A percentile compares a stretch with the other conserved stretches of the same genome.
Evolutionary conservation across 352 stramenopile genomes (phyloP).

Genomic region (Pythium grandisporangium): DNA sequence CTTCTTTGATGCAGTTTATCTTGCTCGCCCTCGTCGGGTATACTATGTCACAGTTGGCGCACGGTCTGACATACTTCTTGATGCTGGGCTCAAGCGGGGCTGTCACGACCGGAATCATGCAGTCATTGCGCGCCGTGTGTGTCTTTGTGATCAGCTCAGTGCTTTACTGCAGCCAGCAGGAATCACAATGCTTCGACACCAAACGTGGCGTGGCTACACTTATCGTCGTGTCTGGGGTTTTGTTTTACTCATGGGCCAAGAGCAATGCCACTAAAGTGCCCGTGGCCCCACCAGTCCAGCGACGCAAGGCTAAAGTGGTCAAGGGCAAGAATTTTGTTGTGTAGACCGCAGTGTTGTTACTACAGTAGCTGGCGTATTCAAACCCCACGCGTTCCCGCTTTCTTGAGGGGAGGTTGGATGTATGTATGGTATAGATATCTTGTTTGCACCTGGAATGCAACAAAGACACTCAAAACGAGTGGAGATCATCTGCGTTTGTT

Average conservation of each 20-base stretch:
- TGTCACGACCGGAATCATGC: slow-evolving; percentile 83
- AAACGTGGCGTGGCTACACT: slow-evolving; percentile 75
- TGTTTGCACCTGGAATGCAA: no score
- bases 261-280: slow-evolving; percentile 32
- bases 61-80: slow-evolving; percentile 81
- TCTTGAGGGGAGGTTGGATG: background rate
- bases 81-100: slow-evolving; percentile 72
- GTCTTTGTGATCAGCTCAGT: slow-evolving; percentile 79
- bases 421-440: background rate
- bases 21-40: slow-evolving; percentile 53
- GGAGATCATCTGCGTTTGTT: no score
- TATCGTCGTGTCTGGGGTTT: slow-evolving; percentile 68
- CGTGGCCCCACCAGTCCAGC: slow-evolving; percentile 8
- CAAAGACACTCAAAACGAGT: no score
- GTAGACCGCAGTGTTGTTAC: slow-evolving; percentile 10
- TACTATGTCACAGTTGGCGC: slow-evolving; percentile 71
- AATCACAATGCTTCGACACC: slow-evolving; percentile 82
- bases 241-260: slow-evolving; percentile 85
- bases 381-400: background rate
- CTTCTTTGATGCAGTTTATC: slow-evolving; percentile 37
- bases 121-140: slow-evolving; percentile 79
- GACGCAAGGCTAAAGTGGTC: slow-evolving; percentile 6
- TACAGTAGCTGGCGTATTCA: no score
- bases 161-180: slow-evolving; percentile 76
- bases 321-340: slow-evolving; percentile 69